Percentiles rank a stretch among this genome's conserved stretches.
phyloP scores from a whole-genome alignment of 352 stramenopile genomes.

The Chrysophaeum taylorii region DNA sequence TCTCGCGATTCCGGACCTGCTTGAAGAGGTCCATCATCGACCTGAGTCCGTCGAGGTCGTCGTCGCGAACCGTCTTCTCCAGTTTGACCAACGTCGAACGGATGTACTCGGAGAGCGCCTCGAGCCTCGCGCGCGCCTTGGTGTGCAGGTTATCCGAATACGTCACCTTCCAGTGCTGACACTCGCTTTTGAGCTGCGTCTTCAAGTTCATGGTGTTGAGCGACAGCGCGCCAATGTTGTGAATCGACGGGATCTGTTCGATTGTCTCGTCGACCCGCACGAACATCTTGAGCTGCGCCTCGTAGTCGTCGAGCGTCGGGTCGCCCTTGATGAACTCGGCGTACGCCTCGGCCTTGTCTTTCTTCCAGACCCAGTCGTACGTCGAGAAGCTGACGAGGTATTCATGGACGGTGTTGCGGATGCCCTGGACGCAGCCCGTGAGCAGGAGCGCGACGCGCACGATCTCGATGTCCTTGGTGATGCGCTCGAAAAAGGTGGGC shows the following conservation, averaged over 20 bases:
- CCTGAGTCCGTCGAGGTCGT: slow-evolving; percentile 87
- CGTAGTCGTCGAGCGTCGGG: slow-evolving; percentile 88
- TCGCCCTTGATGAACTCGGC: slow-evolving; percentile 81
- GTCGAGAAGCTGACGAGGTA: slow-evolving; percentile 81
- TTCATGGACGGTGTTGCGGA: slow-evolving; percentile 91
- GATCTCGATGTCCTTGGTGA: slow-evolving; percentile 97
- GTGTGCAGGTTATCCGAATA: slow-evolving; percentile 76
- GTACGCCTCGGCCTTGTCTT: slow-evolving; percentile 89
- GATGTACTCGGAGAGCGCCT: slow-evolving; percentile 89
- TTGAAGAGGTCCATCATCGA: slow-evolving; percentile 95
- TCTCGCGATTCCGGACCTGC: slow-evolving; percentile 90
- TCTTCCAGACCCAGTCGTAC: slow-evolving; percentile 96
- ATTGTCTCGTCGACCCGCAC: slow-evolving; percentile 86
- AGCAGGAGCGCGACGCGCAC: slow-evolving; percentile 89
- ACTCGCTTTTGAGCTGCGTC: slow-evolving; percentile 85
- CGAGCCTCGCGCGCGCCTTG: slow-evolving; percentile 63
- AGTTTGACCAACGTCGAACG: slow-evolving; percentile 53
- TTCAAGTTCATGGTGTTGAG: slow-evolving; percentile 94
- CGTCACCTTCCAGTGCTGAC: slow-evolving; percentile 89
- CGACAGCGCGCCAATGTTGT: slow-evolving; percentile 91
- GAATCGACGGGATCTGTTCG: slow-evolving; percentile 62
- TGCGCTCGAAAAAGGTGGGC: slow-evolving; percentile 89
- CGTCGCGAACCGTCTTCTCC: slow-evolving; percentile 25
- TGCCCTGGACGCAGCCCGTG: slow-evolving; percentile 88
- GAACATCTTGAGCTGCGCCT: slow-evolving; percentile 90